Conservation (phyloP, 73 alveolate genomes). For the Durusdinium trenchii region DNA sequence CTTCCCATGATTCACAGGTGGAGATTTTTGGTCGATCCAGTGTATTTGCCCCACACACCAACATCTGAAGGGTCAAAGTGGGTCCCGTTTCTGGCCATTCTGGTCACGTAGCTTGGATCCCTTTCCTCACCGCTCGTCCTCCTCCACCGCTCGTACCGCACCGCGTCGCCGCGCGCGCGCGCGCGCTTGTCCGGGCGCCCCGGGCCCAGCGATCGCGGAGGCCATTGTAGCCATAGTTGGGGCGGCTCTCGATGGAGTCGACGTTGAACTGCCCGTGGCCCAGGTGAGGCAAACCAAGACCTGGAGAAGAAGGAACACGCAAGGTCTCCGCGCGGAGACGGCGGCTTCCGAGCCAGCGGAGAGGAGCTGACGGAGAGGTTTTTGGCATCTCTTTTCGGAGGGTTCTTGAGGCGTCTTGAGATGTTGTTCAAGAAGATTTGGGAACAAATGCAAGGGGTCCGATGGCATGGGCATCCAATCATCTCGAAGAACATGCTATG, state of each 20-base stretch:
- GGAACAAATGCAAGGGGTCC: no score
- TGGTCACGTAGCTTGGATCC: background rate
- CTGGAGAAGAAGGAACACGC: background rate
- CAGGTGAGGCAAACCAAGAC: slow-evolving; percentile 48
- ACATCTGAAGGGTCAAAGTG: background rate
- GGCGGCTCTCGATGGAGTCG: slow-evolving; percentile 68
- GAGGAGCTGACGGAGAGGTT: no score
- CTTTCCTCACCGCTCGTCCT: background rate
- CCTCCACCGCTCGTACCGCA: background rate
- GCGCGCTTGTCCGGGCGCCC: no score
- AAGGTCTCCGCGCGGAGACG: no score
- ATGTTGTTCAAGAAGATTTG: no score
- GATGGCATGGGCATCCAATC: no score
- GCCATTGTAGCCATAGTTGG: slow-evolving; percentile 13
- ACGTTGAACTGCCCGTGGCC: slow-evolving; percentile 19
- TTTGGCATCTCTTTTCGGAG: no score
- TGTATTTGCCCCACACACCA: background rate
- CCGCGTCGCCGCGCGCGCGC: background rate
- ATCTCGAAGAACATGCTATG: no score
- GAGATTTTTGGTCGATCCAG: background rate
- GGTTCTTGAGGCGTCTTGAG: no score
- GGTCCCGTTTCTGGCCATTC: background rate
- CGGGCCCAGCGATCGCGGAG: background rate
- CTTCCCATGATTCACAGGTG: background rate
- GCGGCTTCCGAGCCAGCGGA: no score